Conservation (phyloP, 495 filamentous ascomycete genomes). For the Cladorrhinum samala region DNA sequence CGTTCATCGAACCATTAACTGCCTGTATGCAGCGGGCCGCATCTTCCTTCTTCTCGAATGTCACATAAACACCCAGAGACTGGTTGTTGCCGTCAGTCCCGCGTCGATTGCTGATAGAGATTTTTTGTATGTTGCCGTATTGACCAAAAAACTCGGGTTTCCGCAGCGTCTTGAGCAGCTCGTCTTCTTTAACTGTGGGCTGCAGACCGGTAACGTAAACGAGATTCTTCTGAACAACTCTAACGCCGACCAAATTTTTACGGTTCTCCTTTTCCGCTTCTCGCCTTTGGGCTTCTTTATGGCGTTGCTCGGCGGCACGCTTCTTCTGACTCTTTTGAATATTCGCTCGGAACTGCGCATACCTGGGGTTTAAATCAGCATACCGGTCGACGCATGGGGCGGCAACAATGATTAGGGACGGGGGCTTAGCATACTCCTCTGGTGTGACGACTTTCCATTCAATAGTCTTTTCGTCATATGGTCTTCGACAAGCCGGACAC, state of each 20-base stretch:
- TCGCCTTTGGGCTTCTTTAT: slow-evolving; percentile 91
- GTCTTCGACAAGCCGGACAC: slow-evolving; percentile 90
- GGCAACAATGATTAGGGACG: neutral
- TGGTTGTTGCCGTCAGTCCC: slow-evolving; percentile 60
- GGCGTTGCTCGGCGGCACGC: slow-evolving; percentile 73
- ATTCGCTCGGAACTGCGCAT: slow-evolving; percentile 71
- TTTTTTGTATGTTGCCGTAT: slow-evolving; percentile 97
- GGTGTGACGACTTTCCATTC: slow-evolving; percentile 88
- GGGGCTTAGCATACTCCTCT: slow-evolving; percentile 64
- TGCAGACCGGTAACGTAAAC: slow-evolving; percentile 96
- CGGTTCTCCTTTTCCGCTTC: slow-evolving; percentile 92
- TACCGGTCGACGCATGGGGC: neutral
- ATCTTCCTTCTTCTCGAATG: slow-evolving; percentile 82
- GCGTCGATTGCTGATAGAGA: slow-evolving; percentile 95
- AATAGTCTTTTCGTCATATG: slow-evolving; percentile 94
- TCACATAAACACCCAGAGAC: slow-evolving; percentile 94
- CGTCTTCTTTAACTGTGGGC: slow-evolving; percentile 84
- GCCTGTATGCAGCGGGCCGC: slow-evolving; percentile 82
- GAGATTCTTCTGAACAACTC: slow-evolving; percentile 96
- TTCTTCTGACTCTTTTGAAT: slow-evolving; percentile 85
- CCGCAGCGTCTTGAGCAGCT: slow-evolving; percentile 78
- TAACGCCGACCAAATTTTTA: slow-evolving; percentile 88
- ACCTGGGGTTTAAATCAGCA: slow-evolving; percentile 32
- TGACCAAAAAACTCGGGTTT: slow-evolving; percentile 93
- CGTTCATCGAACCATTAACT: slow-evolving; percentile 88